Base-by-base conservation (phyloP, 495 filamentous ascomycete species). In the Aspergillus cristatus region DNA sequence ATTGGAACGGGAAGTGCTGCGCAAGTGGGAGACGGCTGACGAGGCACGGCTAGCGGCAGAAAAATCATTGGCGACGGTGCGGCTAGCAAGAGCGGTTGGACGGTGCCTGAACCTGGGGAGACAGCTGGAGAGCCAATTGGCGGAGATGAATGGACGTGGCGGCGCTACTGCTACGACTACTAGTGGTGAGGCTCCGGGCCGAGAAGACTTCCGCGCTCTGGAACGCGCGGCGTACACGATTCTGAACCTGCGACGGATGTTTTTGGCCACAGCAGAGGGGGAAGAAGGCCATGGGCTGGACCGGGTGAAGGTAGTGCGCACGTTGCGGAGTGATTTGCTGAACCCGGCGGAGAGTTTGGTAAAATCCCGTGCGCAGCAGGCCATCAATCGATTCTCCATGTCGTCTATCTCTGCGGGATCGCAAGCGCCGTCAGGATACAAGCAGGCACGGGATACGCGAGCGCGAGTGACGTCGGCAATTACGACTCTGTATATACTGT, bases 51-150 rank as follows among this genome's bases (percentile, higher is more conserved):
- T 76, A 15, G 84, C 82, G 6, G 78, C 82, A 12, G 74, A 79
- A 38, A 67, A 87, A 18, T 74, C 94, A 13, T 81, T 84, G 70
- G 69, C 79, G 40, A 84, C 87, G 0, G 72, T 94, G n/a, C 72
- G 76, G 33, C 61, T 96, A 16, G 81, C 81, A 13, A 63, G 91
- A 31, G 76, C 83, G 1, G 81, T 94, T 28, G 76, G 71, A 24
- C 65, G 91, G 32, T 84, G 78, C 43, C 65, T 97, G 17, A 75
- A 79, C 31, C 68, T 97, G 13, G 87, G 84, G 0, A 68, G 90
- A 18, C 89, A 95, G 63, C 71, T 98, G 14, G 88, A 97, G 51
- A 72, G 81, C 11, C 88, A 95, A 57, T 74, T 80, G 46, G 65
- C 68, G 0, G 84, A 84, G 42, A 54, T 71, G 48, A 75, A 59